Percentiles rank a stretch among this genome's conserved stretches.
Conservation (phyloP, 1,284 basidiomycete species). For the Rhodofomes roseus region DNA sequence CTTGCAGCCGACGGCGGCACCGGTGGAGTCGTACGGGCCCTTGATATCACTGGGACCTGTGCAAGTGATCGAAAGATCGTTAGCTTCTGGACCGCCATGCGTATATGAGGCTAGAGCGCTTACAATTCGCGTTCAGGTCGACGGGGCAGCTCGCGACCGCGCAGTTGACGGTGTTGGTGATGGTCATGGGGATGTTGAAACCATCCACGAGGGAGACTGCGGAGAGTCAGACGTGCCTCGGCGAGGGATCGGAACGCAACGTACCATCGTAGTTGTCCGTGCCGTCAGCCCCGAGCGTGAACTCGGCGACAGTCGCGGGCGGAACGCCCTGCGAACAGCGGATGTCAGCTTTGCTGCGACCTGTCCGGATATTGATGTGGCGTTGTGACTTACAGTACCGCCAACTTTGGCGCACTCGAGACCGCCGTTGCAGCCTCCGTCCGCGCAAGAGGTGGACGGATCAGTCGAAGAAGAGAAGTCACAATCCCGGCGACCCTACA, state of each 20-base stretch:
- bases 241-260: not conserved
- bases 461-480: conserved; percentile 34
- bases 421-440: conserved; percentile 46
- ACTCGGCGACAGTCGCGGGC: conserved; percentile 43
- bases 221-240: not conserved
- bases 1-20: conserved; percentile 54
- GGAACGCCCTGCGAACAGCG: conserved; percentile 34
- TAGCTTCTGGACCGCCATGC: not conserved
- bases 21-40: conserved; percentile 49
- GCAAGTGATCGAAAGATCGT: conserved; percentile 4
- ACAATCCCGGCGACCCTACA: conserved; percentile 40
- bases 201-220: conserved; percentile 28
- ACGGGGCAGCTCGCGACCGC: conserved; percentile 45
- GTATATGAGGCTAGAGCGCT: not conserved
- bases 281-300: conserved; percentile 32
- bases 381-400: conserved; percentile 32
- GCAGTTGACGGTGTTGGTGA: conserved; percentile 52
- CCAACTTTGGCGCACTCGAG: conserved; percentile 37
- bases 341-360: conserved; percentile 26
- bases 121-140: conserved; percentile 49
- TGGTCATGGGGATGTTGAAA: conserved; percentile 53
- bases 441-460: conserved; percentile 38
- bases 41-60: conserved; percentile 47
- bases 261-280: conserved; percentile 41
- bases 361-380: conserved; percentile 15